phyloP scores from a whole-genome alignment of 225 moss, liverwort and hornwort species.

The Climacium dendroides region DNA sequence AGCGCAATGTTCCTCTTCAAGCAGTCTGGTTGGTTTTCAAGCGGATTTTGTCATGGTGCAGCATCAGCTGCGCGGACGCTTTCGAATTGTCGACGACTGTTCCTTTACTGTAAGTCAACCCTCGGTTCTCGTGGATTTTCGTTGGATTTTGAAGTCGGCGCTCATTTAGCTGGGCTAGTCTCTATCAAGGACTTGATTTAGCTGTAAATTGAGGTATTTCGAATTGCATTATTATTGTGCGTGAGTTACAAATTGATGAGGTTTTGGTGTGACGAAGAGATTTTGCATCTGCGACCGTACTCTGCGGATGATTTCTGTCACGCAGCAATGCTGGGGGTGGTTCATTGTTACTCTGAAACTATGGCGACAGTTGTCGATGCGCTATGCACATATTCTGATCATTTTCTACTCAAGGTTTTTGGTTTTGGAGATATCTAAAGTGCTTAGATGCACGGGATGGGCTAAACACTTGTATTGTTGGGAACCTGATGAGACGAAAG shows the following conservation, averaged over 20 bases:
- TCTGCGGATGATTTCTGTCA: background rate
- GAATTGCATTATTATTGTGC: background rate
- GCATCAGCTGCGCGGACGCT: conserved; percentile 89
- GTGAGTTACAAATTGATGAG: background rate
- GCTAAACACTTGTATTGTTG: background rate
- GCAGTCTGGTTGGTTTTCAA: conserved; percentile 55
- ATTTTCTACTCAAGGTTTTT: background rate
- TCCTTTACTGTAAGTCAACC: conserved; percentile 35
- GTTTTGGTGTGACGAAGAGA: background rate
- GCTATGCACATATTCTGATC: background rate
- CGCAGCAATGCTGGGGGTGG: background rate
- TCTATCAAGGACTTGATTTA: background rate
- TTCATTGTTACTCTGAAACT: background rate
- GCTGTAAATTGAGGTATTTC: background rate
- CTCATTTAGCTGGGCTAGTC: background rate
- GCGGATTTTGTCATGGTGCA: conserved; percentile 90
- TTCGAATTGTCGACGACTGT: conserved; percentile 72
- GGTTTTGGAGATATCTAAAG: background rate
- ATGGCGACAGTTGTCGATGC: background rate
- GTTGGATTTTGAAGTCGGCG: background rate
- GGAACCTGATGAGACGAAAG: background rate
- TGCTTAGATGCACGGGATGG: background rate
- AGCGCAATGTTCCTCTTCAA: conserved; percentile 38
- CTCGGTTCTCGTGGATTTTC: background rate
- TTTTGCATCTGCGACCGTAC: background rate